Conservation (phyloP, 2,329 filamentous ascomycete species). For the Fonsecaea monophora region DNA sequence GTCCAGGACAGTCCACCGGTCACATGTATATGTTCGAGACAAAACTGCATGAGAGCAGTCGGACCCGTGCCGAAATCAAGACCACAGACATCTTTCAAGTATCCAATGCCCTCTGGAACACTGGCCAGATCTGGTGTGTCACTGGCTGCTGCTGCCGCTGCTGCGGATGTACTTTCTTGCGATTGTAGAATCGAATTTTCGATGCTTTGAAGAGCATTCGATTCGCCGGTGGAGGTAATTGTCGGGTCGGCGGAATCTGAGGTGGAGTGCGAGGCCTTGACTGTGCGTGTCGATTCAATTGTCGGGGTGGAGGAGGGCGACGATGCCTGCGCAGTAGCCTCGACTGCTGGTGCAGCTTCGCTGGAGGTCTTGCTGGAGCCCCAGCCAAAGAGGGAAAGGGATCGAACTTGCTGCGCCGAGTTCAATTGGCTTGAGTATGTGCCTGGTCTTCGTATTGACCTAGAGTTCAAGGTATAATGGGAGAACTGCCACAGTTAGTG, state of each 20-base stretch:
- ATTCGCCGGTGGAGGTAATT: slow-evolving; percentile 20
- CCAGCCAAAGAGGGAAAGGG: slow-evolving; percentile 37
- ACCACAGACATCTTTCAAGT: slow-evolving; percentile 75
- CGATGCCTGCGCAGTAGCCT: slow-evolving; percentile 2
- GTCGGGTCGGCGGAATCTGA: slow-evolving; percentile 32
- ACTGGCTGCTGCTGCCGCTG: background rate
- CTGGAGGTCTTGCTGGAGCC: slow-evolving; percentile 25
- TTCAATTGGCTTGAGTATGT: slow-evolving; percentile 6
- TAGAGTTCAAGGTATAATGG: slow-evolving; percentile 17
- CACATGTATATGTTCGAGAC: slow-evolving; percentile 83
- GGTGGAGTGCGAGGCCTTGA: slow-evolving; percentile 37
- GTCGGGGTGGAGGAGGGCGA: slow-evolving; percentile 8
- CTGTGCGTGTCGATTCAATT: slow-evolving; percentile 25
- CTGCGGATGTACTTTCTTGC: slow-evolving; percentile 21
- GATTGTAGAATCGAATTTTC: slow-evolving; percentile 31
- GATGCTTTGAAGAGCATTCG: slow-evolving; percentile 30
- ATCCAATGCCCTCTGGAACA: slow-evolving; percentile 79
- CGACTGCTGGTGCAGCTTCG: slow-evolving; percentile 2
- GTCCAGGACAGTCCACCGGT: slow-evolving; percentile 81
- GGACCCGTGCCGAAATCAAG: slow-evolving; percentile 87
- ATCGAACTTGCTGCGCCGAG: slow-evolving; percentile 31
- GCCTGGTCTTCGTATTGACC: slow-evolving; percentile 5
- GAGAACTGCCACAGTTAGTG: slow-evolving; percentile 24
- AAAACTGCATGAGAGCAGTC: slow-evolving; percentile 73
- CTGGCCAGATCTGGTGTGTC: slow-evolving; percentile 52